These are phyloP conservation scores for Tulasnella sp. DNA, from an alignment of 768 basidiomycete species.

Conservation along the genomic window DNA sequence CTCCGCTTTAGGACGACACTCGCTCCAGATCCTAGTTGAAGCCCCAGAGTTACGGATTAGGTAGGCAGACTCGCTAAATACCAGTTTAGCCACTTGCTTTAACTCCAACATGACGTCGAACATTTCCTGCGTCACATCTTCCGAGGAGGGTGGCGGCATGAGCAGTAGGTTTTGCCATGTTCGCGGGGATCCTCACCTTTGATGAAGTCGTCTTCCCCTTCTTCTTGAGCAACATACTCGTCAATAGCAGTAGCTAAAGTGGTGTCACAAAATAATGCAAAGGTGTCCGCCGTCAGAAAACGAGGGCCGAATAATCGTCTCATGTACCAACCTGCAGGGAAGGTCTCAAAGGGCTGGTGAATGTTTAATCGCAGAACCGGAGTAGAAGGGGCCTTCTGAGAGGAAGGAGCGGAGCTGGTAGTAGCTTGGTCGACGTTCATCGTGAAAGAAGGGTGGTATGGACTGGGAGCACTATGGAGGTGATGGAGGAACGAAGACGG, in stretches of 20 bases:
- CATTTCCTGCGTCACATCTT: neutral
- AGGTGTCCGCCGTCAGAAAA: neutral
- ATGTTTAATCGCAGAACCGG: neutral
- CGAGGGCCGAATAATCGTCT: neutral
- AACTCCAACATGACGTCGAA: conserved; percentile 13
- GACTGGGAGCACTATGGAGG: neutral
- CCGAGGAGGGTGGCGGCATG: neutral
- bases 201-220: conserved; percentile 12
- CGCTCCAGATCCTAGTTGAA: conserved; percentile 7
- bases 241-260: neutral
- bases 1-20: conserved; percentile 3
- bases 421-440: neutral
- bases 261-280: neutral
- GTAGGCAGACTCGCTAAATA: no score
- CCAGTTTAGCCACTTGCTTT: neutral
- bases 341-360: conserved; percentile 2
- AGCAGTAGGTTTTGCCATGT: neutral
- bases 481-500: neutral
- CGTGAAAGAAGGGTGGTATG: neutral
- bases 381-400: neutral
- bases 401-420: neutral
- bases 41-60: no score
- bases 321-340: neutral
- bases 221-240: conserved; percentile 1
- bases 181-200: neutral